A percentile compares a stretch with the other conserved stretches of the same genome.
Evolutionary conservation across 129 eudicot species (phyloP).

Genomic region (Chrysanthemum seticuspe): DNA sequence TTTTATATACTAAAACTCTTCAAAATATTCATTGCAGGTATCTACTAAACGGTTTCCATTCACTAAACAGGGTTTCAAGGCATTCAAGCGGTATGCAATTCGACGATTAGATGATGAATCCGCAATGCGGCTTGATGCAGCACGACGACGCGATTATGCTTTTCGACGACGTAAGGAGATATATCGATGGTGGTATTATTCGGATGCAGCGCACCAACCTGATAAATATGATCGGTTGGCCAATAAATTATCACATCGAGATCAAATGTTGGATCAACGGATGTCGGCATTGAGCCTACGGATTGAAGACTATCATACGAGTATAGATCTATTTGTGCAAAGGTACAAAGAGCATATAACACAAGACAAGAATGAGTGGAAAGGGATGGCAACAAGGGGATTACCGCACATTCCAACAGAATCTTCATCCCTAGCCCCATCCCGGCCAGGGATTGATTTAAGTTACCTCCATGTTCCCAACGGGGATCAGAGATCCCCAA

Average conservation of each 20-base stretch:
- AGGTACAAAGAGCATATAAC: not conserved
- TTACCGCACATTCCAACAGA: not conserved
- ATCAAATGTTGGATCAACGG: not conserved
- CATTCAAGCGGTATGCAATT: not conserved
- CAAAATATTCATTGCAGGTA: not conserved
- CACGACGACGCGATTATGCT: too few relatives aligned
- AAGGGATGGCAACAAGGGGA: not conserved
- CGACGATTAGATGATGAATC: not conserved
- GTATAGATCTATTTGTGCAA: not conserved
- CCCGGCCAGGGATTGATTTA: too few relatives aligned
- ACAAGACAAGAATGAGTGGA: not conserved
- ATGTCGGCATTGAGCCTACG: not conserved
- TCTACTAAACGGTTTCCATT: not conserved
- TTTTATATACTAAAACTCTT: too few relatives aligned
- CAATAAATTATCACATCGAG: not conserved
- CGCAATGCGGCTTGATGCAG: not conserved
- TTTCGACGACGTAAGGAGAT: not conserved
- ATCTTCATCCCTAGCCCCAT: not conserved
- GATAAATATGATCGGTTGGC: not conserved
- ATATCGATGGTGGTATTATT: not conserved
- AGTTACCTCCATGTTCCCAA: too few relatives aligned
- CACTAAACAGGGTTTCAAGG: not conserved
- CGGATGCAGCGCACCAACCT: not conserved
- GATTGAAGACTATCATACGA: not conserved
- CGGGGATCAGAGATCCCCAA: too few relatives aligned